These are phyloP conservation scores for Globisporangium polare DNA, from an alignment of 352 stramenopile genomes.

Conservation along the genomic window DNA sequence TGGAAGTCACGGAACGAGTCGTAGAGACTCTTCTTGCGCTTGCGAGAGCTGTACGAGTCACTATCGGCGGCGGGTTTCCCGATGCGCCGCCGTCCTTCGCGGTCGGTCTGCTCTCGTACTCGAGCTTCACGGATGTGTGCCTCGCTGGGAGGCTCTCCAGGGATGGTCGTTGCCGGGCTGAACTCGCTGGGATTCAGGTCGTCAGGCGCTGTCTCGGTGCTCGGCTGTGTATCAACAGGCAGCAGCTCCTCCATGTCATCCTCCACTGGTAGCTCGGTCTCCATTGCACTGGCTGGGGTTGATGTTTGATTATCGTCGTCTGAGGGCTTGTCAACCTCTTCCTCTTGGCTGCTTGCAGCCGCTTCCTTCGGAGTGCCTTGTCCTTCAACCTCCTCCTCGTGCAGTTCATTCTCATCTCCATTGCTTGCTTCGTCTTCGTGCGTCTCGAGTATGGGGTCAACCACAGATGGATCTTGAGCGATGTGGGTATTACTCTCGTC, in stretches of 20 bases:
- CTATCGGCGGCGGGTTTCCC: not conserved
- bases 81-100: not conserved
- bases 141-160: not conserved
- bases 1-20: conserved; percentile 48
- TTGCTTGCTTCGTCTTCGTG: conserved; percentile 5
- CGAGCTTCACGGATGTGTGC: not conserved
- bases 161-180: not conserved
- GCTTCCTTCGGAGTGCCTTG: not conserved
- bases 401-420: not conserved
- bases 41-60: not conserved
- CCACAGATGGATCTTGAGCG: not conserved
- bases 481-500: not conserved
- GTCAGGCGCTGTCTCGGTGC: not conserved
- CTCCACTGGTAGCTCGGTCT: not conserved
- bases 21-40: conserved; percentile 35
- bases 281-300: not conserved
- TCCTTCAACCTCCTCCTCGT: conserved; percentile 2
- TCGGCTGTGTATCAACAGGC: not conserved
- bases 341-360: too few relatives aligned
- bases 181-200: not conserved
- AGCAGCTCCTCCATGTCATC: too few relatives aligned
- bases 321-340: not conserved
- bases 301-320: not conserved
- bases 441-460: conserved; percentile 6
- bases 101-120: not conserved